Conservation (phyloP, 352 stramenopile genomes). For the Bremia lactucae region DNA sequence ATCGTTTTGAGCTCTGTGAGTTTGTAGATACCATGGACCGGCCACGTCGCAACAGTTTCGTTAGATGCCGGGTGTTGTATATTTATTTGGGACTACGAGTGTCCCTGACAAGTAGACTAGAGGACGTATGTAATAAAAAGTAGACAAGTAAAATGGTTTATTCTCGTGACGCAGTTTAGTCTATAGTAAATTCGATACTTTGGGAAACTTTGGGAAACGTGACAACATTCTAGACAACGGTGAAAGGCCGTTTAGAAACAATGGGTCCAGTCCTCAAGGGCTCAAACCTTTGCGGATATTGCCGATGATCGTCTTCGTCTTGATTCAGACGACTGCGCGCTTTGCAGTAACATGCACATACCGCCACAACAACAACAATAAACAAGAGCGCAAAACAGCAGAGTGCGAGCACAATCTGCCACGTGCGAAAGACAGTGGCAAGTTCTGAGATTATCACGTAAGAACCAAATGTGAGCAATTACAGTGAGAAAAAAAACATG, state of each 20-base stretch:
- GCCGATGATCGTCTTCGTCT: conserved; percentile 26
- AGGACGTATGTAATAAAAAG: conserved; percentile 8
- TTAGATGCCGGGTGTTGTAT: no score
- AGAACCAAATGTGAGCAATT: not conserved
- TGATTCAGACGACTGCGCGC: conserved; percentile 30
- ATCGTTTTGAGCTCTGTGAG: conserved; percentile 11
- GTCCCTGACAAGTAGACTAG: conserved; percentile 17
- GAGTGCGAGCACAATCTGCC: conserved; percentile 43
- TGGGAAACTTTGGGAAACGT: not conserved
- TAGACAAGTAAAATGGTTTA: no score
- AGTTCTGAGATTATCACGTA: conserved; percentile 5
- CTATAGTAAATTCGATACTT: no score
- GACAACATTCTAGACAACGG: conserved; percentile 9
- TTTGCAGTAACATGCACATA: conserved; percentile 43
- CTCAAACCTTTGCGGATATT: conserved; percentile 3
- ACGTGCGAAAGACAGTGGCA: conserved; percentile 16
- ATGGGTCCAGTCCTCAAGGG: conserved; percentile 1
- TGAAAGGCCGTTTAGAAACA: conserved; percentile 6
- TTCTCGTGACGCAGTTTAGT: no score
- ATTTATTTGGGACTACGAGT: conserved; percentile 25
- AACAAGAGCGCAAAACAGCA: conserved; percentile 32
- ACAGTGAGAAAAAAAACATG: not conserved
- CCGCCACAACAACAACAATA: conserved; percentile 27
- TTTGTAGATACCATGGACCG: conserved; percentile 12
- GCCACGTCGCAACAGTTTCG: conserved; percentile 18